Percentiles rank a stretch among this genome's conserved stretches.
These are phyloP conservation scores for Trypanosoma boissoni DNA, from an alignment of 208 protist genomes.

Conservation along the genomic window DNA sequence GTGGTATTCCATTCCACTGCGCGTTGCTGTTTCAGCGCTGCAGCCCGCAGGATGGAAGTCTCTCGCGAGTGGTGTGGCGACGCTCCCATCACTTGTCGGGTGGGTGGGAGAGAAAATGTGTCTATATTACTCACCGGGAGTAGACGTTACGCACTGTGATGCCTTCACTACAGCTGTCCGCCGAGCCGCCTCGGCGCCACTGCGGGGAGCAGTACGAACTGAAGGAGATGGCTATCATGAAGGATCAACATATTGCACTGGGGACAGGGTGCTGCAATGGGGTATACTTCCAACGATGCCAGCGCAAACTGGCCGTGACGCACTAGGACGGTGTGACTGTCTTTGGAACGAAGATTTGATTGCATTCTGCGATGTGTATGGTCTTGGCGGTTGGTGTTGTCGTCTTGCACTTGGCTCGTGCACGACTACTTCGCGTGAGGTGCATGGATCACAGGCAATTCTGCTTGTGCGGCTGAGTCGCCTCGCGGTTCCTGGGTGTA, in stretches of 20 bases:
- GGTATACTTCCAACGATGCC: slow-evolving; percentile 18
- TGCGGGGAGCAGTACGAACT: too few relatives aligned
- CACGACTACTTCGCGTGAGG: too few relatives aligned
- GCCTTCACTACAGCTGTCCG: slow-evolving; percentile 11
- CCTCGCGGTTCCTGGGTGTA: slow-evolving; percentile 20
- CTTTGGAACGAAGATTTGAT: background rate
- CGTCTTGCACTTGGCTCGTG: slow-evolving; percentile 28
- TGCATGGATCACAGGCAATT: too few relatives aligned
- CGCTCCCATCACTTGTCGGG: background rate
- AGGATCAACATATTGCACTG: too few relatives aligned
- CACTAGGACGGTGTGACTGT: slow-evolving; percentile 16
- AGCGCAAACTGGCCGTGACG: slow-evolving; percentile 6
- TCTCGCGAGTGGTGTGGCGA: too few relatives aligned
- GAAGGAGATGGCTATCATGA: background rate
- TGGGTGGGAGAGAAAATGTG: background rate
- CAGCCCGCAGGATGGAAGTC: too few relatives aligned
- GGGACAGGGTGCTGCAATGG: too few relatives aligned
- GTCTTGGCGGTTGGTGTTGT: slow-evolving; percentile 24
- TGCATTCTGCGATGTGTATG: background rate
- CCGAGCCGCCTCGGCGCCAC: too few relatives aligned
- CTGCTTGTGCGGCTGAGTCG: slow-evolving; percentile 25
- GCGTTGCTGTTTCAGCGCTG: slow-evolving; percentile 17
- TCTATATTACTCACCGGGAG: slow-evolving; percentile 20
- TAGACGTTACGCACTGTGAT: slow-evolving; percentile 27
- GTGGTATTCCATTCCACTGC: slow-evolving; percentile 24